Evolutionary conservation across 306 rosid species (phyloP).

Genomic region (Oxytropis ochrocephala): DNA sequence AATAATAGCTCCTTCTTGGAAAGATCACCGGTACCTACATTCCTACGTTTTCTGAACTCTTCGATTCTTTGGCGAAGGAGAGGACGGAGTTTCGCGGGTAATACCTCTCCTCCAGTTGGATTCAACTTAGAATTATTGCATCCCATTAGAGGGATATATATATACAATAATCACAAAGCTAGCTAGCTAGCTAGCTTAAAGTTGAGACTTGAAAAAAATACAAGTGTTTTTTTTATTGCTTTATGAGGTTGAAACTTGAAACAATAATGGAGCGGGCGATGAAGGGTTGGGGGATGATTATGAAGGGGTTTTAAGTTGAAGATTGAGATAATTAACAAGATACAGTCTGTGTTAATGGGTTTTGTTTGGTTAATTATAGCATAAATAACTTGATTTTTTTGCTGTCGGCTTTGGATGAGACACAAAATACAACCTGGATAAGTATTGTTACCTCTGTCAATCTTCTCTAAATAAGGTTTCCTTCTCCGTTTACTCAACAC

Average conservation of each 20-base stretch:
- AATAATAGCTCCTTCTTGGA: conserved; percentile 34
- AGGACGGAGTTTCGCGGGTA: conserved; percentile 42
- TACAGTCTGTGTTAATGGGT: conserved; percentile 3
- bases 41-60: conserved; percentile 32
- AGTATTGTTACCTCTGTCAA: not conserved
- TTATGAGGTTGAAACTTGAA: not conserved
- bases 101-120: conserved; percentile 22
- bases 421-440: not conserved
- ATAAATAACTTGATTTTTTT: not conserved
- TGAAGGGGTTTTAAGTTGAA: conserved; percentile 3
- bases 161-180: too few species aligned
- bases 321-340: not conserved
- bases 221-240: not conserved
- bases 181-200: not conserved
- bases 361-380: not conserved
- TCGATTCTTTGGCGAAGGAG: conserved; percentile 22
- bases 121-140: conserved; percentile 35
- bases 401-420: not conserved
- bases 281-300: not conserved
- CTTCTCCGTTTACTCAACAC: not conserved
- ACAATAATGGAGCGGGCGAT: not conserved
- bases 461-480: conserved; percentile 4
- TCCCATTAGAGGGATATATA: conserved; percentile 38
- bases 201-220: not conserved
- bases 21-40: not conserved